Percentiles rank a stretch among this genome's conserved stretches.
These are phyloP conservation scores for Zygoascus tannicola DNA, from an alignment of 805 yeast genomes.

Conservation along the genomic window DNA sequence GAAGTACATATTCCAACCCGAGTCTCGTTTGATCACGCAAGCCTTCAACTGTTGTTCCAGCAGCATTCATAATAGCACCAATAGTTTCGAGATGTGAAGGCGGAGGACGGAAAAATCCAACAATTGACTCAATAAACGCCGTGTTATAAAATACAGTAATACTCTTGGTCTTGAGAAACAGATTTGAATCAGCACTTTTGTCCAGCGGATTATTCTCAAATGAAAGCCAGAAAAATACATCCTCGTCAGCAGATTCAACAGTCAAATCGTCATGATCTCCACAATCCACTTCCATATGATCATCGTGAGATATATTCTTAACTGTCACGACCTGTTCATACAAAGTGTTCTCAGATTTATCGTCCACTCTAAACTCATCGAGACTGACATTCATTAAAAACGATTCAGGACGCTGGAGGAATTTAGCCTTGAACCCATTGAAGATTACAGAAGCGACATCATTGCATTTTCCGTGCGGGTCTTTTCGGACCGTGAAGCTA, in stretches of 20 bases:
- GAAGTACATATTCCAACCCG: conserved; percentile 87
- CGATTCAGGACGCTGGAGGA: conserved; percentile 73
- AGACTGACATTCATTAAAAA: conserved; percentile 61
- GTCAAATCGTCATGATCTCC: conserved; percentile 3
- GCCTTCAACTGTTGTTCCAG: conserved; percentile 90
- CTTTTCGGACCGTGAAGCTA: conserved; percentile 51
- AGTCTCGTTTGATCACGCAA: conserved; percentile 80
- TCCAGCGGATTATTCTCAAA: conserved; percentile 86
- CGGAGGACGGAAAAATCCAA: conserved; percentile 77
- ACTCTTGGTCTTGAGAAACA: conserved; percentile 67
- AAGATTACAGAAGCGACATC: conserved; percentile 70
- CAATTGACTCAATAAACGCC: conserved; percentile 66
- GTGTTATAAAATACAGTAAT: conserved; percentile 88
- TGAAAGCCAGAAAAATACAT: conserved; percentile 70
- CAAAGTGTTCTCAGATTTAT: conserved; percentile 69
- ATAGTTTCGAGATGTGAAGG: conserved; percentile 77
- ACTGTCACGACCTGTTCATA: conserved; percentile 85
- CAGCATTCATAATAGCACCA: conserved; percentile 85
- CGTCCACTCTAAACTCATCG: conserved; percentile 77
- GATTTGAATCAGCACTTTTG: conserved; percentile 68
- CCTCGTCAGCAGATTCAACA: conserved; percentile 7
- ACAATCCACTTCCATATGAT: conserved; percentile 17
- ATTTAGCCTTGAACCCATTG: conserved; percentile 69
- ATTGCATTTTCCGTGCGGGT: conserved; percentile 29
- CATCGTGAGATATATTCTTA: conserved; percentile 40